Evolutionary conservation across 1,284 basidiomycete species (phyloP).

Genomic region (Apiotrichum gamsii): DNA sequence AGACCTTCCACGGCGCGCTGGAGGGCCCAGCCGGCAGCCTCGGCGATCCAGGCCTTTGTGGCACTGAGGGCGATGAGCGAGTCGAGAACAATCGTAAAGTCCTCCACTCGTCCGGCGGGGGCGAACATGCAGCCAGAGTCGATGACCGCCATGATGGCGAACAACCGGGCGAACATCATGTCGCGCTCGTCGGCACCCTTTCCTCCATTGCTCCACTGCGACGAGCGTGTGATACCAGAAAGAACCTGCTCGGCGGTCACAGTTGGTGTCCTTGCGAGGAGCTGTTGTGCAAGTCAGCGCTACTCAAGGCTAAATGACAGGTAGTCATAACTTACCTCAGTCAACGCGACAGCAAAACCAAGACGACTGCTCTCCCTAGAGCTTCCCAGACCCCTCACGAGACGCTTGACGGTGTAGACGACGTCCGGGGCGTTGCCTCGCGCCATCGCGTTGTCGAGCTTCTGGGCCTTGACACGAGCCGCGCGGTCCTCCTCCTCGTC

Average conservation of each 20-base stretch:
- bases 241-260: slow-evolving; percentile 70
- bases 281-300: slow-evolving; percentile 49
- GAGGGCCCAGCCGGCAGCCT: slow-evolving; percentile 84
- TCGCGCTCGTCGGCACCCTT: slow-evolving; percentile 89
- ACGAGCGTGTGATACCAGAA: slow-evolving; percentile 63
- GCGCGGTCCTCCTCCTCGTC: slow-evolving; percentile 48
- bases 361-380: slow-evolving; percentile 86
- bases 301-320: neutral
- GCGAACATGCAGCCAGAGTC: slow-evolving; percentile 73
- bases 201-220: slow-evolving; percentile 64
- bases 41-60: slow-evolving; percentile 83
- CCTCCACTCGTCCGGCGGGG: slow-evolving; percentile 54
- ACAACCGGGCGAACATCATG: slow-evolving; percentile 82
- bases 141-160: slow-evolving; percentile 75
- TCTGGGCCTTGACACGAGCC: slow-evolving; percentile 28
- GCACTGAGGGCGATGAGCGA: slow-evolving; percentile 67
- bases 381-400: slow-evolving; percentile 80
- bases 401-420: slow-evolving; percentile 74
- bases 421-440: slow-evolving; percentile 75
- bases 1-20: slow-evolving; percentile 60
- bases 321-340: slow-evolving; percentile 61
- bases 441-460: slow-evolving; percentile 48
- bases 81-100: slow-evolving; percentile 60
- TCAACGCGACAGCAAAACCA: slow-evolving; percentile 91
- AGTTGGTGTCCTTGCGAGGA: slow-evolving; percentile 71